Base-by-base conservation (phyloP, 1,139 yeast species). In the Geotrichum australiense region DNA sequence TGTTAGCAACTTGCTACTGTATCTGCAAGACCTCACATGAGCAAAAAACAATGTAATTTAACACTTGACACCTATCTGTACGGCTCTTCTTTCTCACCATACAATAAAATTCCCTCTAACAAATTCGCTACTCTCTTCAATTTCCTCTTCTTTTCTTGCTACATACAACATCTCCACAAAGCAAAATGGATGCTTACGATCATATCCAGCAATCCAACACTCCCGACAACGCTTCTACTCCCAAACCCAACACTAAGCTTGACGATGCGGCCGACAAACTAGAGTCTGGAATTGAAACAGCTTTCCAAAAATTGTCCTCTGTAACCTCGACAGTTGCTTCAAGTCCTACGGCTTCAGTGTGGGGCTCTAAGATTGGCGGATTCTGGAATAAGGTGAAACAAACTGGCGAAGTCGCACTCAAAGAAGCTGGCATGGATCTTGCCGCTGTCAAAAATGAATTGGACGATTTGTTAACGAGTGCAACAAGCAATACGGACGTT, bases 251-350 rank as follows among this genome's bases (percentile, higher is more conserved):
- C 19, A 47, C 50, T 15, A 46, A 53, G 19, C 44, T 57, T 11
- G 60, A 57, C 39, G 44, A 46, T 28, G 61, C 60, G 2, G 61
- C 76, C 11, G 70, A 65, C 27, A 64, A 67, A 42, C 58, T 78
- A 14, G 83, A 76, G 51, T 54, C 57, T 8, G 77, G 71, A 47
- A 74, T 78, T 37, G 82, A 75, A 49, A 63, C 70, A 40, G 73
- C 75, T 1, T 76, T 74, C 57, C 53, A 63, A 15, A 40, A 43
- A 41, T 47, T 50, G 8, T 41, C 14, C 55, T 63, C 23, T 62
- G 75, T 34, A 77, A 73, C 52, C 29, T 38, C 47, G 22, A 47
- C 45, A 50, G 54, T 61, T 23, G 64, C 64, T 42, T 68, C 76
- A 34, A 61, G 65, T 23, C 58, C 57, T 18, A 61, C 62, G 25